Evolutionary conservation across 805 yeast species (phyloP).

Genomic region (Candida sakaeoensis): DNA sequence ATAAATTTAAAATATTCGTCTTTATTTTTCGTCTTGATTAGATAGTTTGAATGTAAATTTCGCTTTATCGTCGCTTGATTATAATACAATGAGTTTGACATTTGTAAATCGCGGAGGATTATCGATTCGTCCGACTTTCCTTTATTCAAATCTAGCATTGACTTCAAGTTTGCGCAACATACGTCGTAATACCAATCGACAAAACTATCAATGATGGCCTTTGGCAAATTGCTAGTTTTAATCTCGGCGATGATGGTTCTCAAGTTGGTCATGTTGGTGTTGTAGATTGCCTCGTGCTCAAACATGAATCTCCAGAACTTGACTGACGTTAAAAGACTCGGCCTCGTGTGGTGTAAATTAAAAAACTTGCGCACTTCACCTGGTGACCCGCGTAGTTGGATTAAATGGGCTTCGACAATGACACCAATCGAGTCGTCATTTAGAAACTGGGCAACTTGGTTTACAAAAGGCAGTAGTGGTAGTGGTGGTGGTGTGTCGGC

Average conservation of each 20-base stretch:
- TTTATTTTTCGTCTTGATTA: conserved; percentile 13
- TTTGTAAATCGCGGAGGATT: conserved; percentile 17
- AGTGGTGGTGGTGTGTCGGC: neutral
- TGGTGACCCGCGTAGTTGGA: conserved; percentile 19
- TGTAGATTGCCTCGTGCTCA: conserved; percentile 45
- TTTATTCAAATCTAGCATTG: conserved; percentile 6
- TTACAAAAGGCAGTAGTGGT: neutral
- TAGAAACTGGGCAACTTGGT: conserved; percentile 26
- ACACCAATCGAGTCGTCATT: conserved; percentile 41
- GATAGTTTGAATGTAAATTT: conserved; percentile 18
- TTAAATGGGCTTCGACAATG: conserved; percentile 31
- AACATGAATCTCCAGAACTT: conserved; percentile 58
- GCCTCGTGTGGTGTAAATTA: conserved; percentile 23
- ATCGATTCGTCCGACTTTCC: conserved; percentile 14
- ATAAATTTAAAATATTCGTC: conserved; percentile 19
- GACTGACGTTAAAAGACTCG: conserved; percentile 35
- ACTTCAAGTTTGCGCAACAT: conserved; percentile 14
- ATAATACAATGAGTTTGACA: conserved; percentile 23
- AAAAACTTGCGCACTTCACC: conserved; percentile 22
- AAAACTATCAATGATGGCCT: conserved; percentile 39
- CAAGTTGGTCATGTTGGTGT: conserved; percentile 43
- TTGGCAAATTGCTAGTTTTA: conserved; percentile 45
- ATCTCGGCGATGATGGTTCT: conserved; percentile 43
- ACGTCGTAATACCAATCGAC: conserved; percentile 18
- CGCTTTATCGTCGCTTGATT: conserved; percentile 23